Evolutionary conservation across 176 grass and related monocot species (phyloP), one percentile per base, ranked within the genome.

Genomic region (Carex scoparia): DNA sequence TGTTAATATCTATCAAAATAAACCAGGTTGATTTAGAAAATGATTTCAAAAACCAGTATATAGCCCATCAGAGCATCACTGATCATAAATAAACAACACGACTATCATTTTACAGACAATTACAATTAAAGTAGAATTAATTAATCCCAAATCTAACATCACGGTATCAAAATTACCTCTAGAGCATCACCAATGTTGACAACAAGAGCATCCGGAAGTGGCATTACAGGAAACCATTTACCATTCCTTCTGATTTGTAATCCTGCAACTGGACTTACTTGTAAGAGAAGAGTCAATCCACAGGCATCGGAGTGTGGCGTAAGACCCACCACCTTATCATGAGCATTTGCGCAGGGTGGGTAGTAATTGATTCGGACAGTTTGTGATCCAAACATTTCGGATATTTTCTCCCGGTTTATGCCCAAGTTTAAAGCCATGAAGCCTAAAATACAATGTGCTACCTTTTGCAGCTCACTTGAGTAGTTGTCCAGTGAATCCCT

Each of bases 181-280:
- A 90, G 37, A 15, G 12, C 1, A 42, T 94, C 85, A 1, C 93
- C 87, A 1, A 92, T 70, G 42, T 94, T 92, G 13, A 87, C 90
- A 1, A 84, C 18, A 55, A 92, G 31, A 62, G 85, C 87, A 35
- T 12, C 82, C 1, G 79, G 79, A 30, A 94, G 37, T 15, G 88
- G 79, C 16, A 85, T 16, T 4, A 89, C 82, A 2, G 85, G 62
- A 14, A 94, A 60, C 93, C 94, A 97, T 32, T 73, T 64, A 13
- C 84, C 88, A 18, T 90, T 82, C 76, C 79, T 85, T 68, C 38
- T 93, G 86, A 97, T 91, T 32, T 97, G 87, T 5, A 97, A 42
- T 27, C 94, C 91, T n/a, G 87, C 64, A 5, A 91, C 86, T n/a
- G 90, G 84, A 69, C 81, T 91, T n/a, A 86, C 78, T 44, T 97